phyloP scores from a whole-genome alignment of 139 green algal species.

The Chlamydomonas sp. region DNA sequence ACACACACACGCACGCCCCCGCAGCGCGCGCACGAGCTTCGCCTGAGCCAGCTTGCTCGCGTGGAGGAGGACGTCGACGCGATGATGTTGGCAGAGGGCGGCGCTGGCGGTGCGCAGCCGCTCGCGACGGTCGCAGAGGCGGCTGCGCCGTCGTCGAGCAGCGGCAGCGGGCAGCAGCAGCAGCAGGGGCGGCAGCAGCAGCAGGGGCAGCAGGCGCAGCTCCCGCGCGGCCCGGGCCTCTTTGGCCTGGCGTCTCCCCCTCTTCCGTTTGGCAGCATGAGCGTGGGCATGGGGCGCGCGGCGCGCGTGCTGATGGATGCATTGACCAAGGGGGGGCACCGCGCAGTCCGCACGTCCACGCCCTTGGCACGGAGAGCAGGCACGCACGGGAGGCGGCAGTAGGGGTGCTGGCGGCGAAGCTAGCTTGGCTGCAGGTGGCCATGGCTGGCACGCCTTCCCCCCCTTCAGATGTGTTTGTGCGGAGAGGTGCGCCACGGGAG shows the following conservation, averaged over 20 bases:
- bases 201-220: background rate
- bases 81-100: conserved; percentile 15
- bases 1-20: no score
- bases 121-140: background rate
- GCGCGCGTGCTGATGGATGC: conserved; percentile 13
- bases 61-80: conserved; percentile 30
- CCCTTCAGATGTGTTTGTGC: no score
- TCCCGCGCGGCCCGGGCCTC: background rate
- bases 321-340: conserved; percentile 9
- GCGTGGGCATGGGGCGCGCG: conserved; percentile 19
- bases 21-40: conserved; percentile 45
- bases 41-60: conserved; percentile 33
- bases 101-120: conserved; percentile 4
- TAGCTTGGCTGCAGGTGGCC: no score
- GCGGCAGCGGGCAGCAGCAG: background rate
- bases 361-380: no score
- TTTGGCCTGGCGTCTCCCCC: background rate
- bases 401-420: no score
- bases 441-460: no score
- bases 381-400: no score
- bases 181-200: background rate
- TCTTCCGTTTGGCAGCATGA: conserved; percentile 16
- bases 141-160: no score
- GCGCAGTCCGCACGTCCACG: no score
- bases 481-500: no score